These are phyloP conservation scores for Lunularia cruciata DNA, from an alignment of 225 moss, liverwort and hornwort species.

Conservation along the genomic window DNA sequence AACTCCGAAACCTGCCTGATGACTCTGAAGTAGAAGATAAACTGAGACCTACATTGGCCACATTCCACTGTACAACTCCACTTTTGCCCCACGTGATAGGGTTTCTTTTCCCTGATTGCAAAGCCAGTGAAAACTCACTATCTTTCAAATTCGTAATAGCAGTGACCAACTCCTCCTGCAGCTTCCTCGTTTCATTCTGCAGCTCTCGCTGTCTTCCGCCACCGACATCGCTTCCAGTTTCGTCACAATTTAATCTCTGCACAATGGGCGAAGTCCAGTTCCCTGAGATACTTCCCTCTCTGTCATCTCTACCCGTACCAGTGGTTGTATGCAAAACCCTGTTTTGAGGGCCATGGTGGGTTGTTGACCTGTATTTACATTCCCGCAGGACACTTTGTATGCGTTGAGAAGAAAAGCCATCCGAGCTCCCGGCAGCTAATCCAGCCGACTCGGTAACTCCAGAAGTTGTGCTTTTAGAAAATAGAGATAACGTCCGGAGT, in stretches of 20 bases:
- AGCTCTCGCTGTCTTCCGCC: not conserved
- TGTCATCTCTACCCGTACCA: not conserved
- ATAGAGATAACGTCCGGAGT: not conserved
- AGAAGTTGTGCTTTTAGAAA: not conserved
- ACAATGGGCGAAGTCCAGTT: not conserved
- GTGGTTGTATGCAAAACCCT: not conserved
- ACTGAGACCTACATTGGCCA: not conserved
- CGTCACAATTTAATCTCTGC: constrained; percentile 13
- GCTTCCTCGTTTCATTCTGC: constrained; percentile 1
- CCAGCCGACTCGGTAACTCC: not conserved
- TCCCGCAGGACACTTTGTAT: not conserved
- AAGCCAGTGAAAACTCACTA: not conserved
- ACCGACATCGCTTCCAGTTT: not conserved
- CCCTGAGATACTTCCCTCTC: not conserved
- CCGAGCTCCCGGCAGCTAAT: not conserved
- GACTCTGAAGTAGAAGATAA: not conserved
- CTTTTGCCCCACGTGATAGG: not conserved
- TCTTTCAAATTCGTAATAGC: not conserved
- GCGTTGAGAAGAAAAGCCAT: not conserved
- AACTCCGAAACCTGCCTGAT: not conserved
- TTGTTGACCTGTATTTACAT: constrained; percentile 6
- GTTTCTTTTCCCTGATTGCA: constrained; percentile 1
- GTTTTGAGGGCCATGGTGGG: not conserved
- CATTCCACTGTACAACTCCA: not conserved
- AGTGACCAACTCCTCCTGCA: constrained; percentile 1